Percentiles rank a stretch among this genome's conserved stretches.
phyloP scores from a whole-genome alignment of 495 filamentous ascomycete species.

The Evansstolkia leycettana region DNA sequence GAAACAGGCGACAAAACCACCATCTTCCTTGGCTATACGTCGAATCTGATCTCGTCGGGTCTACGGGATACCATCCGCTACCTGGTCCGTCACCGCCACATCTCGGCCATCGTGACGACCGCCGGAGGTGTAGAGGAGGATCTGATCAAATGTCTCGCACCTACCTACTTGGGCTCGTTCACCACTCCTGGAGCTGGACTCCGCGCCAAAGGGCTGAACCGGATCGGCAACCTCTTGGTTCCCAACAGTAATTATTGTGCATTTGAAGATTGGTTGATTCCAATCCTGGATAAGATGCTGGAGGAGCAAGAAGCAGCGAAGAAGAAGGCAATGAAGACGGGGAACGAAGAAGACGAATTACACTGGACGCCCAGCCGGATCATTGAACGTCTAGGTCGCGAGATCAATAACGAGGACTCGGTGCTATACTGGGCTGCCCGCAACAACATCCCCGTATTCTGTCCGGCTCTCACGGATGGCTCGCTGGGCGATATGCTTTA shows the following conservation, averaged over 20 bases:
- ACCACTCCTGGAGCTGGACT: conserved; percentile 58
- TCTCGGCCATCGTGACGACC: conserved; percentile 86
- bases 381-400: conserved; percentile 72
- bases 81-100: conserved; percentile 80
- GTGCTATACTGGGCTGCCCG: conserved; percentile 92
- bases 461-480: conserved; percentile 89
- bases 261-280: conserved; percentile 95
- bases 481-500: conserved; percentile 95
- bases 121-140: conserved; percentile 97
- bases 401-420: conserved; percentile 80
- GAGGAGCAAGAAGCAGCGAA: conserved; percentile 76
- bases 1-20: conserved; percentile 65
- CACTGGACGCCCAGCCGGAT: conserved; percentile 87
- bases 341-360: conserved; percentile 52
- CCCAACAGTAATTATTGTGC: conserved; percentile 94
- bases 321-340: conserved; percentile 25
- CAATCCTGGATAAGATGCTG: conserved; percentile 82
- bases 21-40: conserved; percentile 94
- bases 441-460: conserved; percentile 93
- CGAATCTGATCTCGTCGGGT: conserved; percentile 92
- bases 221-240: conserved; percentile 93
- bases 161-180: conserved; percentile 87
- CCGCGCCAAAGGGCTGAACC: conserved; percentile 74
- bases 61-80: conserved; percentile 84
- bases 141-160: conserved; percentile 91